Evolutionary conservation across 1,284 basidiomycete genomes (phyloP).

Genomic region (Trametes pubescens): DNA sequence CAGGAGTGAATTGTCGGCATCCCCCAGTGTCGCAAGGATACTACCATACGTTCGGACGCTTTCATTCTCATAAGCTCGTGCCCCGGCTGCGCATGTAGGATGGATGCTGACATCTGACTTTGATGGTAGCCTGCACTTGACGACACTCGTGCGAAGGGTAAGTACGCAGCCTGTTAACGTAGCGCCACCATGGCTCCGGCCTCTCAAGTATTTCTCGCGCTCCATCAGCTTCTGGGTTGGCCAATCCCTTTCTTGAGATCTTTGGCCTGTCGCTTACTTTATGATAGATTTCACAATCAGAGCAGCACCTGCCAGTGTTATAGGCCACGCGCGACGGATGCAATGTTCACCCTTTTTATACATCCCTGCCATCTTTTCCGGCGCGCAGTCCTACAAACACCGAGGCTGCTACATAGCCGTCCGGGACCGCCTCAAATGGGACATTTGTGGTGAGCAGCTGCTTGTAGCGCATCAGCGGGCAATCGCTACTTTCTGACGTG

Average conservation of each 20-base stretch:
- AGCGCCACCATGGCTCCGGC: background rate
- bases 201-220: background rate
- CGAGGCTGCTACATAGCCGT: background rate
- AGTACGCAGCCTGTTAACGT: background rate
- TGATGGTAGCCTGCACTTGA: background rate
- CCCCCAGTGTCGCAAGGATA: background rate
- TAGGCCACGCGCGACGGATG: background rate
- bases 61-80: background rate
- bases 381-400: background rate
- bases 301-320: background rate
- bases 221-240: constrained; percentile 13
- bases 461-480: background rate
- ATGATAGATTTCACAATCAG: background rate
- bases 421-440: background rate
- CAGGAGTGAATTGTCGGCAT: background rate
- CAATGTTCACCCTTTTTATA: background rate
- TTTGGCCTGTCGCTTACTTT: background rate
- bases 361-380: background rate
- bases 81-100: background rate
- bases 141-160: constrained; percentile 2
- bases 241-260: constrained; percentile 2
- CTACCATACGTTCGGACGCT: background rate
- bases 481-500: background rate
- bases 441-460: background rate
- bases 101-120: background rate